phyloP scores from a whole-genome alignment of 139 green algal genomes.

The Nannochloris sp. region DNA sequence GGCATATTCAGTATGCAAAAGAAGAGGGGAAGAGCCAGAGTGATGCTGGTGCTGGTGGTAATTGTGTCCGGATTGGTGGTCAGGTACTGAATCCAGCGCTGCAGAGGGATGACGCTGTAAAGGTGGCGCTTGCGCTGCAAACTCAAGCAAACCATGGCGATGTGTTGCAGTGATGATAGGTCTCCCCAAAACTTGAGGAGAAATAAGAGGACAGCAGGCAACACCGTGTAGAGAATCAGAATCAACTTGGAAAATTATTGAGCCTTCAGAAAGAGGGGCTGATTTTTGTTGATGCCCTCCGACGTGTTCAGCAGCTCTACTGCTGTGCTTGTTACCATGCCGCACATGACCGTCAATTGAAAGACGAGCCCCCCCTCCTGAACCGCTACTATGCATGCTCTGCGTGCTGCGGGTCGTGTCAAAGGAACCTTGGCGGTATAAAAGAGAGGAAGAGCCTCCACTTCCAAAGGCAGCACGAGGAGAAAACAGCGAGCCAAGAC shows the following conservation, averaged over 20 bases:
- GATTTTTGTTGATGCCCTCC: background rate
- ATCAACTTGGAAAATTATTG: slow-evolving; percentile 24
- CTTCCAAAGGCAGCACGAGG: too few relatives aligned
- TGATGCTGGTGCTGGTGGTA: background rate
- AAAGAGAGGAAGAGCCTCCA: too few relatives aligned
- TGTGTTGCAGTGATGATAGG: slow-evolving; percentile 25
- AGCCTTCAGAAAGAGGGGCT: background rate
- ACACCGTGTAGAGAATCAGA: slow-evolving; percentile 30
- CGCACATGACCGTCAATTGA: background rate
- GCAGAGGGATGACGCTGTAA: too few relatives aligned
- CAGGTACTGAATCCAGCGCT: background rate
- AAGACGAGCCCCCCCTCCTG: background rate
- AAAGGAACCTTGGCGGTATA: too few relatives aligned
- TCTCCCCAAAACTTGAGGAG: slow-evolving; percentile 22
- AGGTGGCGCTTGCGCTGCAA: slow-evolving; percentile 9
- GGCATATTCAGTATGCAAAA: too few relatives aligned
- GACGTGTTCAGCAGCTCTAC: background rate
- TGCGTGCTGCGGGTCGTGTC: background rate
- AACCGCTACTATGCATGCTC: background rate
- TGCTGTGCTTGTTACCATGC: background rate
- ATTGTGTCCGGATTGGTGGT: background rate
- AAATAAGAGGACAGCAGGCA: slow-evolving; percentile 22
- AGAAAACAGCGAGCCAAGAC: too few relatives aligned
- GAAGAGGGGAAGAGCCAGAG: too few relatives aligned
- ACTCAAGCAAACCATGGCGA: slow-evolving; percentile 31